Conservation (phyloP, 2,329 filamentous ascomycete species). For the Exserohilum rostratum region DNA sequence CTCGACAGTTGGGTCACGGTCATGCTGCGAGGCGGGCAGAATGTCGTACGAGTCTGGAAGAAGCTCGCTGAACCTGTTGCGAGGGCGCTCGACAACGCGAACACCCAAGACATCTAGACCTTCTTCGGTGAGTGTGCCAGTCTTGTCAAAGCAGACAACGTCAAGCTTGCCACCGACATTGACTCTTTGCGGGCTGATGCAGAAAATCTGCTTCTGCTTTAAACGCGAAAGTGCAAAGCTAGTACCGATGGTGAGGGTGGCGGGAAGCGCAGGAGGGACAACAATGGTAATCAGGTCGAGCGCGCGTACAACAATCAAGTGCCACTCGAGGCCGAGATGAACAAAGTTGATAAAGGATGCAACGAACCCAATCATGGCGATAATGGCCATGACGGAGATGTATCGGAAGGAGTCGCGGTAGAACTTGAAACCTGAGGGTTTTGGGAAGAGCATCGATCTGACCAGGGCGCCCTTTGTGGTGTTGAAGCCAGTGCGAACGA, state of each 20-base stretch:
- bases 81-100: constrained; percentile 71
- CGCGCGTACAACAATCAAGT: constrained; percentile 88
- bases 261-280: constrained; percentile 90
- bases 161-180: constrained; percentile 97
- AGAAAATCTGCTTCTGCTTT: constrained; percentile 91
- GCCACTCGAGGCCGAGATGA: constrained; percentile 80
- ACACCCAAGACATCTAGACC: constrained; percentile 92
- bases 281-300: constrained; percentile 97
- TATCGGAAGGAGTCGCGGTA: constrained; percentile 98
- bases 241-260: constrained; percentile 93
- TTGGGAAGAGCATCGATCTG: constrained; percentile 97
- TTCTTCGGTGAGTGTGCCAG: constrained; percentile 96
- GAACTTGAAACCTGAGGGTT: constrained; percentile 98
- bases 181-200: constrained; percentile 95
- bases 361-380: constrained; percentile 85
- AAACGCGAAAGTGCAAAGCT: constrained; percentile 90
- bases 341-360: constrained; percentile 95
- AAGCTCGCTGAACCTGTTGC: constrained; percentile 75
- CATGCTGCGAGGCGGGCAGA: constrained; percentile 60
- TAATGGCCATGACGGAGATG: constrained; percentile 91
- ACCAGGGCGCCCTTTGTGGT: constrained; percentile 96
- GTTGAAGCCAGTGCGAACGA: constrained; percentile 93
- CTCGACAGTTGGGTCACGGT: constrained; percentile 65
- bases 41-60: constrained; percentile 69
- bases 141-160: constrained; percentile 98